Base-by-base conservation (phyloP, 768 basidiomycete species). In the Boletus edulis region DNA sequence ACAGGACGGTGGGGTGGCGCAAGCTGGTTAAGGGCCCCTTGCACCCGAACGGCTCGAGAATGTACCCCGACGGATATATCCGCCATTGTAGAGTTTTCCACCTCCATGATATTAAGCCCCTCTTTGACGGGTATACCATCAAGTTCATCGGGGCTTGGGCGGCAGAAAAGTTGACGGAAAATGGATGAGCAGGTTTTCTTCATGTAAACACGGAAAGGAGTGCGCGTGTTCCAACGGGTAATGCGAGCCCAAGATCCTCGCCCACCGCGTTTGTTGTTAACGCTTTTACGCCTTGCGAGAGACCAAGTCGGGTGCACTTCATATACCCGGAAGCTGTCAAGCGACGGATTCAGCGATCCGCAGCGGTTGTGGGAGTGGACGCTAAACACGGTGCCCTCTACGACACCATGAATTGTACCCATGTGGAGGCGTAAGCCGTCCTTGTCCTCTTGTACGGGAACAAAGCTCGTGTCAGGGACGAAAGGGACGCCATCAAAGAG, bases 231-330 rank as follows among this genome's bases (percentile, higher is more conserved):
- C 84, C 83, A 78, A 12, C 70, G 74, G 34, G 73, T 76, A 47
- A 78, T 71, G 44, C 73, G 72, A 49, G 83, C 85, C 84, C 85
- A 87, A 32, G 78, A 80, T 18, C 71, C 69, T 67, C 68, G 55
- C 62, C 71, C 34, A 70, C 76, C 46, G 73, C 57, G 20, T 58
- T 70, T 63, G 14, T 70, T 63, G 14, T 49, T 61, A 46, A 58
- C 20, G 45, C 75, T 68, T 60, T 75, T 78, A 40, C 75, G 63
- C 56, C 73, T 73, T 43, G 80, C 81, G 46, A 79, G 71, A 51
- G 78, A 85, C 80, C 80, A 85, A 3, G 85, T 84, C 4, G 84
- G 71, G 49, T 81, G 73, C 5, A 84, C 79, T 47, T 81, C 78
- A 32, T 73, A 72, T 32, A 80, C 83, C 32, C 78, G 70, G n/a